Conservation (phyloP, 108 stramenopile species). For the Cyclostephanos invisitatus region DNA sequence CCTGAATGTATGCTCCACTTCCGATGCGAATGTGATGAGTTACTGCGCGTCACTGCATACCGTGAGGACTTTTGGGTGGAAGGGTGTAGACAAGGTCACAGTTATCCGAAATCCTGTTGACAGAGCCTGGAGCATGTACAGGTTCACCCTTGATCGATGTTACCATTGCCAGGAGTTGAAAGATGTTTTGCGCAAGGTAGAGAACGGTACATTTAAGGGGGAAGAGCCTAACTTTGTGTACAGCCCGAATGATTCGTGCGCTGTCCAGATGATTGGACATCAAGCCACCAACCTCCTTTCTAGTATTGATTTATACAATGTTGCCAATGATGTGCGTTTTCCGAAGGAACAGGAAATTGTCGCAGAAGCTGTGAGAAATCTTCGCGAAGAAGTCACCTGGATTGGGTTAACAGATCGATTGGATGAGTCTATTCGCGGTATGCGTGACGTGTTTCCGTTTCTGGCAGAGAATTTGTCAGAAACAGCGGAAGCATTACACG, state of each 20-base stretch:
- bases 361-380: constrained; percentile 66
- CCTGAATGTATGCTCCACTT: constrained; percentile 40
- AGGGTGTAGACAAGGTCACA: constrained; percentile 57
- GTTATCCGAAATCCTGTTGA: constrained; percentile 78
- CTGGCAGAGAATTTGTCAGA: constrained; percentile 45
- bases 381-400: constrained; percentile 63
- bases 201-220: constrained; percentile 46
- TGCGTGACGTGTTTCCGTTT: constrained; percentile 71
- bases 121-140: constrained; percentile 83
- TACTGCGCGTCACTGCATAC: constrained; percentile 71
- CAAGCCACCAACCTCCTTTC: constrained; percentile 65
- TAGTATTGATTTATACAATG: constrained; percentile 47
- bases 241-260: constrained; percentile 47
- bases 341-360: constrained; percentile 47
- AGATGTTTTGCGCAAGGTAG: constrained; percentile 59
- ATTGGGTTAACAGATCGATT: constrained; percentile 76
- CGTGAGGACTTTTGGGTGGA: constrained; percentile 68
- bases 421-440: constrained; percentile 43
- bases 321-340: constrained; percentile 51
- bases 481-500: constrained; percentile 3
- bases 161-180: constrained; percentile 65
- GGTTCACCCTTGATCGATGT: constrained; percentile 66
- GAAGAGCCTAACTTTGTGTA: constrained; percentile 27
- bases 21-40: constrained; percentile 58
- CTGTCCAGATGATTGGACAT: constrained; percentile 68